Percentiles rank a stretch among this genome's conserved stretches.
Evolutionary conservation across 768 basidiomycete species (phyloP).

Genomic region (Hydnum rufescens): DNA sequence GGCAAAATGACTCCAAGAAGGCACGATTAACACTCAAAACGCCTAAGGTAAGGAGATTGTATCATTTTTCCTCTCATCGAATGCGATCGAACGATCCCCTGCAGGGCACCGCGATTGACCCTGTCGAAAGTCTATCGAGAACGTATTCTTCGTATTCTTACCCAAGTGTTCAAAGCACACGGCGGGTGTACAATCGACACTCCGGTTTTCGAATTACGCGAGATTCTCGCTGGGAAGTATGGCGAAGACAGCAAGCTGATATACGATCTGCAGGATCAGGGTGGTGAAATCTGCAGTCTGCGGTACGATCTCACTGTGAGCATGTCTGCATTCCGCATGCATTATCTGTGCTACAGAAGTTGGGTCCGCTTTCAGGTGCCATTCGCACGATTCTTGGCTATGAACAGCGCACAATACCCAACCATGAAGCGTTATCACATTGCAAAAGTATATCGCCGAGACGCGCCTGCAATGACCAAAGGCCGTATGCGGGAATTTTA

Average conservation of each 20-base stretch:
- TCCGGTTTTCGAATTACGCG: slow-evolving; percentile 94
- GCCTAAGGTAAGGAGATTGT: slow-evolving; percentile 47
- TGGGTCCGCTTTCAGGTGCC: slow-evolving; percentile 48
- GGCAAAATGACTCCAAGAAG: slow-evolving; percentile 34
- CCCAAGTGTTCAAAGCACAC: slow-evolving; percentile 69
- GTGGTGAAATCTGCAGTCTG: slow-evolving; percentile 86
- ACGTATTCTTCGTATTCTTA: slow-evolving; percentile 74
- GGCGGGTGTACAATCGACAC: slow-evolving; percentile 91
- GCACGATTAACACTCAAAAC: slow-evolving; percentile 71
- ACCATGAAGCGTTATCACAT: slow-evolving; percentile 83
- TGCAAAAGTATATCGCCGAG: slow-evolving; percentile 94
- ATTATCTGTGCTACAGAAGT: background rate
- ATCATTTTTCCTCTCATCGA: slow-evolving; percentile 2
- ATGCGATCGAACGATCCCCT: slow-evolving; percentile 5
- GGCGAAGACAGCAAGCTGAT: slow-evolving; percentile 96
- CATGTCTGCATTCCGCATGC: background rate
- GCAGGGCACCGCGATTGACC: slow-evolving; percentile 93
- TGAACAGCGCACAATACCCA: slow-evolving; percentile 60
- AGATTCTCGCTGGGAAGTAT: slow-evolving; percentile 89
- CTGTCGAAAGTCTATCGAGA: slow-evolving; percentile 82
- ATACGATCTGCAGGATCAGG: slow-evolving; percentile 93
- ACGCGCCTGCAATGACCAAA: slow-evolving; percentile 94
- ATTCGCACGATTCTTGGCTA: slow-evolving; percentile 85
- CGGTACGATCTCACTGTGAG: slow-evolving; percentile 84
- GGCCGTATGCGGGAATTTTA: slow-evolving; percentile 97